Evolutionary conservation across 108 stramenopile species (phyloP).

Genomic region (Fragilaria crotonensis): DNA sequence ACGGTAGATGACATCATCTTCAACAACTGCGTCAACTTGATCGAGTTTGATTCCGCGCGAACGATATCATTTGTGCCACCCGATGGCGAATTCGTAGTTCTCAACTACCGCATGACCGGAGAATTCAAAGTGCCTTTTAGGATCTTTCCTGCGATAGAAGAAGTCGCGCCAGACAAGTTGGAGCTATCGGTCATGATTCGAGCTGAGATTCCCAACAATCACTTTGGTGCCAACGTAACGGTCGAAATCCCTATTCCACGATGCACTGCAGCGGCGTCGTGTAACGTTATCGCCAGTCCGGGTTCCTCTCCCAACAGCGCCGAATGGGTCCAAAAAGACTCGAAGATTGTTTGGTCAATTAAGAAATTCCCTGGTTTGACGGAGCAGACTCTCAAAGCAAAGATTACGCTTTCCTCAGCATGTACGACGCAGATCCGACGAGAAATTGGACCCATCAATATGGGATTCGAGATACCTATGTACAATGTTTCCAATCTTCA

Average conservation of each 20-base stretch:
- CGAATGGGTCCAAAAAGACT: constrained; percentile 70
- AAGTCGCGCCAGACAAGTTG: constrained; percentile 83
- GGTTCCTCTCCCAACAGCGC: constrained; percentile 58
- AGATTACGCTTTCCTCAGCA: constrained; percentile 65
- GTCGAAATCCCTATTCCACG: constrained; percentile 86
- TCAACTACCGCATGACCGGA: constrained; percentile 95
- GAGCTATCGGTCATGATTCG: constrained; percentile 86
- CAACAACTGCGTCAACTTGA: constrained; percentile 95
- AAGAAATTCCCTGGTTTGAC: constrained; percentile 95
- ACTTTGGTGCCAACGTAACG: constrained; percentile 93
- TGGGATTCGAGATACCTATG: constrained; percentile 99
- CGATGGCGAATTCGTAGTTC: constrained; percentile 99
- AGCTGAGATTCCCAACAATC: constrained; percentile 93
- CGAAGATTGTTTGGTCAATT: constrained; percentile 92
- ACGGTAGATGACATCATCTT: constrained; percentile 97
- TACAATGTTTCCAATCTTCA: constrained; percentile 98
- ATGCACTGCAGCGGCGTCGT: constrained; percentile 47
- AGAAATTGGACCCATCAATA: constrained; percentile 96
- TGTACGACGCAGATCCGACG: constrained; percentile 77
- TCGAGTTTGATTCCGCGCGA: constrained; percentile 88
- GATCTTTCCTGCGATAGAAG: constrained; percentile 93
- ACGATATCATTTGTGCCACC: constrained; percentile 92
- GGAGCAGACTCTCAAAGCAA: constrained; percentile 90
- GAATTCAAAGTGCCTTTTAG: constrained; percentile 97
- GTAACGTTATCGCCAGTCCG: constrained; percentile 59